These are phyloP conservation scores for Adansonia digitata DNA, from an alignment of 345 rosid species.

Conservation along the genomic window DNA sequence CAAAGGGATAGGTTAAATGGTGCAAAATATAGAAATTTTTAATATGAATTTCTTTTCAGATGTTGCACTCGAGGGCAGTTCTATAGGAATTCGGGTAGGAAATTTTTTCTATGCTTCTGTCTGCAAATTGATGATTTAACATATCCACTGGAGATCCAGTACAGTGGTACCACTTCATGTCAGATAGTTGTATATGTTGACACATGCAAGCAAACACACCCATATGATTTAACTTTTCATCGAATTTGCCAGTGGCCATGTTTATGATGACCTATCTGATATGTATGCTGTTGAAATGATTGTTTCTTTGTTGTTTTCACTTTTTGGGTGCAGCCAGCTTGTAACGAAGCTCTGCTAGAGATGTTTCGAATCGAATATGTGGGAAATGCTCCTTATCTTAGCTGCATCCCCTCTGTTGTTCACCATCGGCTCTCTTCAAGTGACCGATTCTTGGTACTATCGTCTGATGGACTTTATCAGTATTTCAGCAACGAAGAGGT, in stretches of 20 bases:
- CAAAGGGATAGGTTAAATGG: neutral
- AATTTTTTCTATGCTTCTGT: neutral
- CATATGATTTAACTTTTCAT: neutral
- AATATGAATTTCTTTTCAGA: neutral
- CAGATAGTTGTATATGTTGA: neutral
- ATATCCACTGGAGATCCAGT: neutral
- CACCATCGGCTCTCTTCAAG: slow-evolving; percentile 87
- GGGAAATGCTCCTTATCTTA: slow-evolving; percentile 71
- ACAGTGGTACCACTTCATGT: neutral
- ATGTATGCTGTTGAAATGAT: slow-evolving; percentile 3
- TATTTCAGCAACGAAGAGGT: slow-evolving; percentile 95
- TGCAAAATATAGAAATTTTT: neutral
- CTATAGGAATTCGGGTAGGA: neutral
- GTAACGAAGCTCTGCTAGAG: slow-evolving; percentile 82
- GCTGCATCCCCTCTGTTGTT: slow-evolving; percentile 65
- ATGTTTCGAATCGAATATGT: slow-evolving; percentile 67
- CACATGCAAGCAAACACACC: neutral
- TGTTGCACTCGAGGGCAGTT: neutral
- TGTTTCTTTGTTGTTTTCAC: slow-evolving; percentile 10
- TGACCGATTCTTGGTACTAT: slow-evolving; percentile 83
- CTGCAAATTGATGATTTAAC: neutral
- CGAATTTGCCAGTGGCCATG: neutral
- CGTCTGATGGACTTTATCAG: slow-evolving; percentile 92
- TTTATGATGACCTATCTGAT: neutral
- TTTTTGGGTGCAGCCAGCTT: slow-evolving; percentile 57